These are phyloP conservation scores for Globisporangium barbulae DNA, from an alignment of 352 stramenopile genomes.

Conservation along the genomic window DNA sequence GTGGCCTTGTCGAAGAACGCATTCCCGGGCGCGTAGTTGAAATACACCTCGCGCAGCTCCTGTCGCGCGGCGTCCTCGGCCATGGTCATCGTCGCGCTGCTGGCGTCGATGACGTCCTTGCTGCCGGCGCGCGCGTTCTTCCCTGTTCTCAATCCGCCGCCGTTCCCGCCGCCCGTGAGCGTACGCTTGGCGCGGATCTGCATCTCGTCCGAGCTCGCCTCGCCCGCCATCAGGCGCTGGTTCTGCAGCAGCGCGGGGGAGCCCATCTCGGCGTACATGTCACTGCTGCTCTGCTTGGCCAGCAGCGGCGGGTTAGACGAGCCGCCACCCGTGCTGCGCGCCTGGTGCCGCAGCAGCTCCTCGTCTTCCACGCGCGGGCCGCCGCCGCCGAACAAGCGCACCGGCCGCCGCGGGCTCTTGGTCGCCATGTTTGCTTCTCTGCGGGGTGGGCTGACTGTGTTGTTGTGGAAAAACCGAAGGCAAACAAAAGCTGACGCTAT, in stretches of 20 bases:
- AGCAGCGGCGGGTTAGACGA: constrained; percentile 12
- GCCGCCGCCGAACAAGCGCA: constrained; percentile 48
- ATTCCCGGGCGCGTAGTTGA: constrained; percentile 70
- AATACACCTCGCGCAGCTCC: constrained; percentile 59
- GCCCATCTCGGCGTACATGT: constrained; percentile 30
- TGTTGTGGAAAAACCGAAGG: not conserved
- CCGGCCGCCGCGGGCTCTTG: constrained; percentile 27
- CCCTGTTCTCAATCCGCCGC: constrained; percentile 9
- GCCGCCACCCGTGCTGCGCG: constrained; percentile 24
- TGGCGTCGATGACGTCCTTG: not conserved
- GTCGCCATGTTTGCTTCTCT: constrained; percentile 5
- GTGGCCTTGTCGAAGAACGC: constrained; percentile 59
- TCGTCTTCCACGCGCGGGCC: constrained; percentile 53
- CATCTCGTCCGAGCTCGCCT: constrained; percentile 14
- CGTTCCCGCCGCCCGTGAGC: constrained; percentile 15
- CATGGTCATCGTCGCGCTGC: constrained; percentile 10
- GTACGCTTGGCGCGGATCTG: constrained; percentile 16
- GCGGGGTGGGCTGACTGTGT: not conserved
- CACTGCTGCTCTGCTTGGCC: constrained; percentile 19
- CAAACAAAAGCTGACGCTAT: not conserved
- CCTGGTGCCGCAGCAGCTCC: constrained; percentile 30
- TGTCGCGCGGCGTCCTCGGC: constrained; percentile 14
- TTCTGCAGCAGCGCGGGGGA: constrained; percentile 22
- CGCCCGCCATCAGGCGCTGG: constrained; percentile 15
- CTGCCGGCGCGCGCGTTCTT: constrained; percentile 1